phyloP scores from a whole-genome alignment of 495 filamentous ascomycete genomes.

The Cudoniella acicularis region DNA sequence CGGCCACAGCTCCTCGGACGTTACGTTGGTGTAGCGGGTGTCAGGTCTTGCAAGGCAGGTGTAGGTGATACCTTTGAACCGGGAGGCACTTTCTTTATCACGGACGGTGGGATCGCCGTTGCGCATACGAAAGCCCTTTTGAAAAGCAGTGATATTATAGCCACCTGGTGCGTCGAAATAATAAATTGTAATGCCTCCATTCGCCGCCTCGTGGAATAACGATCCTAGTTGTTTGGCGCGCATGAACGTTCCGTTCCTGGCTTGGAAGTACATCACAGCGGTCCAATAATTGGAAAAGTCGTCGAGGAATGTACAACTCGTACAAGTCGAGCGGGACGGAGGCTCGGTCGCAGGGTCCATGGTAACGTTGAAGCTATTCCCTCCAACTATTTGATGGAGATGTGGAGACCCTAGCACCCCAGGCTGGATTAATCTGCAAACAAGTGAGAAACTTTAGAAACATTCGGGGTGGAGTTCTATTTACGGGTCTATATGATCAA shows the following conservation, averaged over 20 bases:
- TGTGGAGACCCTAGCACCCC: conserved; percentile 30
- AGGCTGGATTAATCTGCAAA: conserved; percentile 24
- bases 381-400: conserved; percentile 33
- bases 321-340: conserved; percentile 29
- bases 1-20: conserved; percentile 37
- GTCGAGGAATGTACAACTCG: conserved; percentile 34
- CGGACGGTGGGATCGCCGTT: conserved; percentile 36
- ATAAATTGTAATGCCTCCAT: conserved; percentile 40
- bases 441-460: background rate
- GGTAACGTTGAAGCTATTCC: conserved; percentile 32
- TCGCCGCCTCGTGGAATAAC: conserved; percentile 22
- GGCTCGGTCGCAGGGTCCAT: conserved; percentile 27
- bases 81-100: conserved; percentile 20
- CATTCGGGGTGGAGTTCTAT: background rate
- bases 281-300: conserved; percentile 36
- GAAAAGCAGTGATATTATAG: background rate
- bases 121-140: conserved; percentile 35
- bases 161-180: conserved; percentile 33
- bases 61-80: background rate
- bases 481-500: background rate
- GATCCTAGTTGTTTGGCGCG: conserved; percentile 21
- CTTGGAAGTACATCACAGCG: conserved; percentile 21
- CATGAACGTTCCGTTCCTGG: conserved; percentile 35
- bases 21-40: conserved; percentile 1
- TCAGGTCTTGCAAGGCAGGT: background rate